phyloP scores from a whole-genome alignment of 257 asterid species.

The Euphrasia confusa region DNA sequence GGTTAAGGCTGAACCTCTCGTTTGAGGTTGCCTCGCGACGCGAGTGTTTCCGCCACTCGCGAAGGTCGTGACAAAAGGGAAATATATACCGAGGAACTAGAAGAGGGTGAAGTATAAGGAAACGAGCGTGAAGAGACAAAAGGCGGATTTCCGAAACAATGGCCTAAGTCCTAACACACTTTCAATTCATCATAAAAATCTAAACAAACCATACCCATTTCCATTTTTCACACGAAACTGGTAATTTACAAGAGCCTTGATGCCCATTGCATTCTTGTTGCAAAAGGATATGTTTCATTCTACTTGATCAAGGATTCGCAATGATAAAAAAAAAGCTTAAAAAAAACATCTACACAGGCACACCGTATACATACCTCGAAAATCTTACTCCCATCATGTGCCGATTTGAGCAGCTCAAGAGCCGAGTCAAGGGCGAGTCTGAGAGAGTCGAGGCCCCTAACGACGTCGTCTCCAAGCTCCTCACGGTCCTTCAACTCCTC shows the following conservation, averaged over 20 bases:
- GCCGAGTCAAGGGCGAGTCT: conserved; percentile 57
- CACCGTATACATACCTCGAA: conserved; percentile 51
- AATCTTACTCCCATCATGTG: conserved; percentile 76
- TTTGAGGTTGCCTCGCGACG: too few species aligned
- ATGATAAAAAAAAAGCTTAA: not conserved
- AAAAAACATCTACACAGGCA: not conserved
- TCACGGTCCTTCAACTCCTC: conserved; percentile 75
- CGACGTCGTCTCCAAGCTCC: conserved; percentile 52
- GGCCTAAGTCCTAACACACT: too few species aligned
- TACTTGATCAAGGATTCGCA: conserved; percentile 9
- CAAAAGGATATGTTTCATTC: not conserved
- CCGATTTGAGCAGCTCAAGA: conserved; percentile 64
- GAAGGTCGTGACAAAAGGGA: too few species aligned
- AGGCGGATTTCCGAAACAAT: too few species aligned
- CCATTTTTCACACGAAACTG: too few species aligned
- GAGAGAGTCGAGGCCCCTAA: conserved; percentile 56
- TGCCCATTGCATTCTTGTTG: not conserved
- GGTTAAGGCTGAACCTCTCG: too few species aligned
- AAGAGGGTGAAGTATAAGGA: too few species aligned
- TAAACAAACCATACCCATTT: too few species aligned
- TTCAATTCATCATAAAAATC: too few species aligned
- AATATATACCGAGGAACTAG: too few species aligned
- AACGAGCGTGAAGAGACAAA: too few species aligned
- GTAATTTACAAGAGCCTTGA: not conserved
- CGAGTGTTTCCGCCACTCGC: too few species aligned